phyloP scores from a whole-genome alignment of 2,329 filamentous ascomycete genomes.

The Trichoderma afroharzianum region DNA sequence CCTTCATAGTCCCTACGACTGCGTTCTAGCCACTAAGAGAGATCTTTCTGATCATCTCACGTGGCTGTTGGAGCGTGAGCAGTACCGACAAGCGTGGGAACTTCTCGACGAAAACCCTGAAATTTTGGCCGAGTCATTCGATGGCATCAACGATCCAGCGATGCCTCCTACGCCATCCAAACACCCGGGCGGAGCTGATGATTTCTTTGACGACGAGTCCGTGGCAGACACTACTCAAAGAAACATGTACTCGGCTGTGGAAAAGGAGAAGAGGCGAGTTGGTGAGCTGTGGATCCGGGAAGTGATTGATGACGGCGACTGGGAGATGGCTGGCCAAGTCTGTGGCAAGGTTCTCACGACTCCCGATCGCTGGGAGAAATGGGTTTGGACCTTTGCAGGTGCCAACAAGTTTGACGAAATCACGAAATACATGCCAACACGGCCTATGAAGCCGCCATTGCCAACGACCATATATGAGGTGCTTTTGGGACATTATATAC shows the following conservation, averaged over 20 bases:
- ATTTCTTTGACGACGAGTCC: slow-evolving; percentile 70
- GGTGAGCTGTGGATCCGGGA: slow-evolving; percentile 93
- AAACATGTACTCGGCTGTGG: slow-evolving; percentile 60
- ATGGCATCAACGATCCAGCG: slow-evolving; percentile 38
- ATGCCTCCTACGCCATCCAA: slow-evolving; percentile 41
- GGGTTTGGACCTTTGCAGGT: slow-evolving; percentile 88
- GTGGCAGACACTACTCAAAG: slow-evolving; percentile 56
- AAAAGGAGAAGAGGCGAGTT: slow-evolving; percentile 85
- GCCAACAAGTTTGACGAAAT: slow-evolving; percentile 88
- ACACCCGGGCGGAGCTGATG: slow-evolving; percentile 43
- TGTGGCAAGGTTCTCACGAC: slow-evolving; percentile 80
- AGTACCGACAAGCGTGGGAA: slow-evolving; percentile 84
- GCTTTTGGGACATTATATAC: slow-evolving; percentile 83
- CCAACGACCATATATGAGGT: slow-evolving; percentile 83
- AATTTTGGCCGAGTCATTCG: slow-evolving; percentile 45
- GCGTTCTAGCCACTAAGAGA: slow-evolving; percentile 83
- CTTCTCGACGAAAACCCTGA: slow-evolving; percentile 86
- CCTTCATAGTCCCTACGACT: slow-evolving; percentile 95
- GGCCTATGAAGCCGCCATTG: slow-evolving; percentile 73
- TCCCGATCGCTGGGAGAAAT: slow-evolving; percentile 85
- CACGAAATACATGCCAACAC: slow-evolving; percentile 73
- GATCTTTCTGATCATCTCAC: slow-evolving; percentile 79
- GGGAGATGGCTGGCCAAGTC: slow-evolving; percentile 72
- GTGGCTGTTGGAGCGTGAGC: slow-evolving; percentile 79
- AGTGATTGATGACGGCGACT: slow-evolving; percentile 69